Conservation (phyloP, 257 asterid species). For the Solanum arcanum region DNA sequence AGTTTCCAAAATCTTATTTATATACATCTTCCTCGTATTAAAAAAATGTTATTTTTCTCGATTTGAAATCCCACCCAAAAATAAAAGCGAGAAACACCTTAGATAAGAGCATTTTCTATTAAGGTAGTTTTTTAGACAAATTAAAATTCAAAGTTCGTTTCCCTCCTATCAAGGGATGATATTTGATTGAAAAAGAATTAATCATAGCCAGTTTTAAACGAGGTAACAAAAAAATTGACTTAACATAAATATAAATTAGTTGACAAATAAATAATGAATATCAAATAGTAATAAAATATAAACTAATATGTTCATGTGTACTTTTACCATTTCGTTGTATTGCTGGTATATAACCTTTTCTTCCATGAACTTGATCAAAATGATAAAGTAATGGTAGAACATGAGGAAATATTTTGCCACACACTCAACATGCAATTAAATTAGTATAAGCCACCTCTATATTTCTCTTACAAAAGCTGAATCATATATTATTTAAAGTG, state of each 20-base stretch:
- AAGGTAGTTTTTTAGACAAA: background rate
- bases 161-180: too few species aligned
- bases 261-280: background rate
- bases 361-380: background rate
- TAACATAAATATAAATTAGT: background rate
- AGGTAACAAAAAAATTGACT: background rate
- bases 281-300: too few species aligned
- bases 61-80: background rate
- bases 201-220: background rate
- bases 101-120: background rate
- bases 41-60: background rate
- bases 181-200: background rate
- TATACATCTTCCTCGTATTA: background rate
- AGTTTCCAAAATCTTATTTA: too few species aligned
- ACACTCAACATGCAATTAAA: background rate
- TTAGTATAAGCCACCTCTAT: background rate
- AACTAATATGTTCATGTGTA: too few species aligned
- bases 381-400: background rate
- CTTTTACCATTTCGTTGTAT: background rate
- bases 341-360: background rate
- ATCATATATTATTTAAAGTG: too few species aligned
- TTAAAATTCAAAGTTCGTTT: background rate
- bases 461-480: too few species aligned
- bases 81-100: background rate
- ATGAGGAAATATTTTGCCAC: background rate